Evolutionary conservation across 192 early-diverging fungal genomes (phyloP), one percentile per base, ranked within the genome.

Genomic region (Gamsiella multidivaricata): DNA sequence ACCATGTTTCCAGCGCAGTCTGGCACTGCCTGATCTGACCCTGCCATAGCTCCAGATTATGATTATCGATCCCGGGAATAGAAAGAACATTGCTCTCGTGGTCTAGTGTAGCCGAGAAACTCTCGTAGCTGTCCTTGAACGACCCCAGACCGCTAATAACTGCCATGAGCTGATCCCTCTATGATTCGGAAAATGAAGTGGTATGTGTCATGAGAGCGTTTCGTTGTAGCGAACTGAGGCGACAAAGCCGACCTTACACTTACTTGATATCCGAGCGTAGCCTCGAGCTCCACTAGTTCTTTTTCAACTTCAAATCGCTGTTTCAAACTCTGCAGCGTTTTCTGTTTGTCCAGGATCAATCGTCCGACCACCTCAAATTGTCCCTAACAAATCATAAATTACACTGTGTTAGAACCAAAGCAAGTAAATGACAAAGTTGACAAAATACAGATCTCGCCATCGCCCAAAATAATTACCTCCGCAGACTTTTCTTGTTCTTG

Each of bases 291-390:
- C 5, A 53, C 39, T 17, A 73, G 25, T 18, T 73, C 55, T 28
- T 63, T 50, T 22, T 65, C 70, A 33, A 73, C 61, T 15, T 56
- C 52, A 42, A 73, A 46, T 17, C 70, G 49, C 37, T 73, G 8
- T 36, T 73, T 54, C 25, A 58, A 17, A 17, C 42, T 37, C 15
- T 14, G 53, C 6, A 73, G 9, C 15, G 18, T 25, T 39, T 14
- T 18, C 36, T 73, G 51, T 26, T 53, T 61, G 49, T 73, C 56
- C 36, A 57, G 49, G 28, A 73, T 39, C 2, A 28, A 42, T 17
- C 28, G 45, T 6, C 47, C 70, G 0, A 59, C 32, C 9, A 55
- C 18, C 28, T 62, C 42, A 28, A 70, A 70, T 23, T 70, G 69
- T 29, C 41, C 32, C 69, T 69, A 11, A 12, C 31, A n/a, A n/a